These are phyloP conservation scores for Usnea hakonensis DNA, from an alignment of 495 filamentous ascomycete species.

Conservation along the genomic window DNA sequence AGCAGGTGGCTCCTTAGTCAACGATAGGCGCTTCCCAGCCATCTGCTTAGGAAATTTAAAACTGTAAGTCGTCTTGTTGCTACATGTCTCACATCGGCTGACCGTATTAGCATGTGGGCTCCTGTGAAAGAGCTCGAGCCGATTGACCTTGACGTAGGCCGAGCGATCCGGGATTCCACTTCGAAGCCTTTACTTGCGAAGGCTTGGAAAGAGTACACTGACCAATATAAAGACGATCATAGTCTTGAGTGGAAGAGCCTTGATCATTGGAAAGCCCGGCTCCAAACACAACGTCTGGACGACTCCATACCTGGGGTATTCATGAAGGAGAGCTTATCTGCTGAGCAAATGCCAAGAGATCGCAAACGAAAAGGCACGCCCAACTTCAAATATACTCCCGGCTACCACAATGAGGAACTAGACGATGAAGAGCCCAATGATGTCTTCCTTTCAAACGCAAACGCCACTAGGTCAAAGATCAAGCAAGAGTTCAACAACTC, in stretches of 20 bases:
- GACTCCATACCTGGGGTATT: neutral
- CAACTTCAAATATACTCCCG: neutral
- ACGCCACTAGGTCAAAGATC: neutral
- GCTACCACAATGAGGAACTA: neutral
- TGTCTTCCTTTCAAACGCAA: neutral
- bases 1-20: neutral
- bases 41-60: conserved; percentile 6
- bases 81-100: neutral
- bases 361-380: neutral
- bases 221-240: neutral
- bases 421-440: conserved; percentile 16
- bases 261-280: conserved; percentile 8
- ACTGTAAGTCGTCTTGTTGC: conserved; percentile 4
- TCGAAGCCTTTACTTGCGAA: neutral
- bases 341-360: neutral
- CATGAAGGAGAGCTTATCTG: neutral
- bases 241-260: neutral
- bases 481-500: conserved; percentile 7
- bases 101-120: conserved; percentile 11
- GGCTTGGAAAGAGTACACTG: conserved; percentile 11
- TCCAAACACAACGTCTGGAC: neutral
- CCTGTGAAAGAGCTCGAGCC: conserved; percentile 4
- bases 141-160: conserved; percentile 4
- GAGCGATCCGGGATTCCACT: neutral
- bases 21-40: conserved; percentile 8